These are phyloP conservation scores for Xylaria digitata DNA, from an alignment of 2,329 filamentous ascomycete genomes.

Conservation along the genomic window DNA sequence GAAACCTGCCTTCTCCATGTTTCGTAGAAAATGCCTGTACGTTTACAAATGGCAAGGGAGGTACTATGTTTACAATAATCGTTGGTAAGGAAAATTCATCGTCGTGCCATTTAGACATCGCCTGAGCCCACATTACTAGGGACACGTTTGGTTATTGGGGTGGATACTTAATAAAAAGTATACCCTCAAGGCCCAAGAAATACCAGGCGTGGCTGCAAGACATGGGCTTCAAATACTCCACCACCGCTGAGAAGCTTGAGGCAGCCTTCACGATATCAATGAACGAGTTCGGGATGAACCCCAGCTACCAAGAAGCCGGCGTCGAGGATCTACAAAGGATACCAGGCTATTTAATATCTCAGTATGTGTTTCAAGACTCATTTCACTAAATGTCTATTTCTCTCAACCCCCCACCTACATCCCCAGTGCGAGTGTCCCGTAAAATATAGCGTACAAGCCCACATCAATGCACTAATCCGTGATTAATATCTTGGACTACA, in stretches of 20 bases:
- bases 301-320: neutral
- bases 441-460: too few species aligned
- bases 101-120: neutral
- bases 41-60: slow-evolving; percentile 20
- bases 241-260: neutral
- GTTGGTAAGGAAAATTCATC: slow-evolving; percentile 10
- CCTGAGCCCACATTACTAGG: slow-evolving; percentile 6
- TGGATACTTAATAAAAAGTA: neutral
- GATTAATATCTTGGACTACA: too few species aligned
- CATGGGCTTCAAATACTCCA: slow-evolving; percentile 3
- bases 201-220: slow-evolving; percentile 16
- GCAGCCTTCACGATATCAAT: slow-evolving; percentile 6
- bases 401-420: too few species aligned
- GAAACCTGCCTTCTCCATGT: slow-evolving; percentile 7
- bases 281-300: neutral
- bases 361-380: slow-evolving; percentile 14
- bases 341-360: neutral
- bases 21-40: neutral
- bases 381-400: too few species aligned
- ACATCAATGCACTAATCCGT: too few species aligned
- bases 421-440: too few species aligned
- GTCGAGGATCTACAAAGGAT: neutral
- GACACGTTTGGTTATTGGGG: neutral
- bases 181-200: slow-evolving; percentile 6
- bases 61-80: slow-evolving; percentile 12